These are phyloP conservation scores for Chaetomium sp. DNA, from an alignment of 2,329 filamentous ascomycete genomes.

Conservation along the genomic window DNA sequence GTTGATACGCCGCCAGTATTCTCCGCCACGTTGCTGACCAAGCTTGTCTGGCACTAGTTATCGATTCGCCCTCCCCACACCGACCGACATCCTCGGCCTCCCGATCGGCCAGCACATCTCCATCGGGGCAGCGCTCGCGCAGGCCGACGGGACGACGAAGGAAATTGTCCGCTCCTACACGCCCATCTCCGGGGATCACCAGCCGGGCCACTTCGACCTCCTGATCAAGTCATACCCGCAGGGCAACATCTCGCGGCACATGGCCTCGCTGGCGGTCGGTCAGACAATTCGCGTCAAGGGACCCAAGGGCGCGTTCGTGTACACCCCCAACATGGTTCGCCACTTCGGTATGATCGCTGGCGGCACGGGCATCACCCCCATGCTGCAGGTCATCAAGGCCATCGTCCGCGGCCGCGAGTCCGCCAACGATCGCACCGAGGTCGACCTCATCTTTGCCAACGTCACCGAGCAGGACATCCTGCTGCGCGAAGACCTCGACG, in stretches of 20 bases:
- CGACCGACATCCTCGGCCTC: slow-evolving; percentile 79
- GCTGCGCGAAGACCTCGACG: slow-evolving; percentile 84
- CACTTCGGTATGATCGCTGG: slow-evolving; percentile 98
- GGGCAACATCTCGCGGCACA: slow-evolving; percentile 93
- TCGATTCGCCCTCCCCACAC: slow-evolving; percentile 77
- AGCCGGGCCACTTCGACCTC: slow-evolving; percentile 88
- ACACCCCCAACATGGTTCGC: slow-evolving; percentile 92
- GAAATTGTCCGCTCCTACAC: slow-evolving; percentile 90
- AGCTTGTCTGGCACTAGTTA: slow-evolving; percentile 46
- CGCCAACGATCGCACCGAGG: slow-evolving; percentile 75
- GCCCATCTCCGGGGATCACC: slow-evolving; percentile 81
- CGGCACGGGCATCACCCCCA: slow-evolving; percentile 95
- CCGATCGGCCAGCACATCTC: slow-evolving; percentile 99
- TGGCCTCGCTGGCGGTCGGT: slow-evolving; percentile 75
- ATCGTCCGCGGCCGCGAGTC: slow-evolving; percentile 69
- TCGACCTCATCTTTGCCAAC: slow-evolving; percentile 96
- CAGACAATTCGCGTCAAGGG: slow-evolving; percentile 85
- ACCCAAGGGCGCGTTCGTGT: slow-evolving; percentile 96
- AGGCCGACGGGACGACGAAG: slow-evolving; percentile 65
- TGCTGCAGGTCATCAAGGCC: slow-evolving; percentile 92
- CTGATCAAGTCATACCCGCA: slow-evolving; percentile 97
- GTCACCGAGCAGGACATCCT: slow-evolving; percentile 90
- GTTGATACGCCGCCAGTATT: no score
- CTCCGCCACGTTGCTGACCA: slow-evolving; percentile 1
- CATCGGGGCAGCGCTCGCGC: slow-evolving; percentile 68